Evolutionary conservation across 257 asterid species (phyloP), one percentile per base, ranked within the genome.

Genomic region (Solanum megistacrolobum): DNA sequence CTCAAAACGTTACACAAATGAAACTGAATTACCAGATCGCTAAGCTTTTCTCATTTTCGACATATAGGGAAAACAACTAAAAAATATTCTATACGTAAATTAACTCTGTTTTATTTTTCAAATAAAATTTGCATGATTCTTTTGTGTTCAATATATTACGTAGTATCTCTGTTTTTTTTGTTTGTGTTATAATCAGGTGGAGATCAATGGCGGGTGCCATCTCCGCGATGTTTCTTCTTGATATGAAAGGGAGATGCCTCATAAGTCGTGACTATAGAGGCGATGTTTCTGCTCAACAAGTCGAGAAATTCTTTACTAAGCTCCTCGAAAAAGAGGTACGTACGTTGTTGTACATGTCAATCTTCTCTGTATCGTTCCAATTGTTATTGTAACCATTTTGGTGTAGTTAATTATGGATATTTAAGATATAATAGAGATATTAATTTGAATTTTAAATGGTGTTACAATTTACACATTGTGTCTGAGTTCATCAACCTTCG

Each of bases 251-350:
- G 84, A 93, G 95, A 84, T 96, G 96, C 89, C 95, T 96, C 88
- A 98, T 97, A 86, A 94, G 99, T 98, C 95, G 98, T 35, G 98
- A 97, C 91, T 97, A 94, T 92, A 98, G 99, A 60, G 98, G 99
- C 11, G 99, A 94, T 85, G 98, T 97, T 91, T 89, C 99, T 82
- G 93, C 98, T 89, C 89, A 89, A 9, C 98, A 95, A 90, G 99
- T 98, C 87, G 99, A 97, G 73, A 96, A 98, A 72, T 94, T 94
- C 94, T 97, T 97, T 93, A 81, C 98, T 87, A 97, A 96, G 86
- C 96, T 94, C 90, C 93, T 95, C 69, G 98, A 97, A 89, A 95
- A 93, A 91, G 98, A 94, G 98, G 99, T 96, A 38, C 0, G 23
- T 52, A 36, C 10, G 65, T 55, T 58, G 66, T 58, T 52, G 4